Evolutionary conservation across 768 basidiomycete genomes (phyloP), one percentile per base, ranked within the genome.

Genomic region (Mycena metata): DNA sequence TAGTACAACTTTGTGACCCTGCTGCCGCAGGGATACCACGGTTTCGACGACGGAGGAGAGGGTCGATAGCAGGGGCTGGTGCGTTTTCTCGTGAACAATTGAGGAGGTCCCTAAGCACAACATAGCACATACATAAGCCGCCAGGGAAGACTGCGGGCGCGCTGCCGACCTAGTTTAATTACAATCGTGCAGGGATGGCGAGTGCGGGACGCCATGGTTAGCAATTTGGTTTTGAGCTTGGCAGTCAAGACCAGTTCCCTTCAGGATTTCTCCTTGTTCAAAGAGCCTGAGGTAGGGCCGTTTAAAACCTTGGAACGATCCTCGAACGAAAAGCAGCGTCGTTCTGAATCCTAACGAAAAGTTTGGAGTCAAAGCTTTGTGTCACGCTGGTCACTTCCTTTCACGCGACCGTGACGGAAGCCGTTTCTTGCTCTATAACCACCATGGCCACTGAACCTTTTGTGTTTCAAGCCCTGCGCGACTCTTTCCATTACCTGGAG

Each of bases 21-120:
- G 83, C 7, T 84, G 81, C 52, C 91, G 88, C 17, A 99, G 86
- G 39, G 89, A 80, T 17, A 95, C 86, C 16, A 96, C 95, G 0
- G 95, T 95, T 79, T 99, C 97, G 36, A 96, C 96, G 50, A 99
- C 85, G 0, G 94, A 90, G 0, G 97, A 98, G 33, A 99, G 87
- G 4, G 93, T 94, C 4, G 96, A 94, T 1, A 99, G 85, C 23
- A 98, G 85, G 0, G 97, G 96, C 72, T 96, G 90, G 74, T 97
- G 95, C 0, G 97, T 97, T 58, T 88, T 90, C 79, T 98, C 94
- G 79, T 96, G 94, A 10, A 99, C 94, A 79, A 99, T 99, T 11
- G 96, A 98, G 0, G 98, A 97, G 2, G 96, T 96, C 62, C 98
- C 96, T 95, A 68, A 57, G 49, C 39, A 42, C 46, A 65, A 36